Percentiles rank a stretch among this genome's conserved stretches.
These are phyloP conservation scores for Xylariaceae sp. DNA, from an alignment of 2,329 filamentous ascomycete species.

Conservation along the genomic window DNA sequence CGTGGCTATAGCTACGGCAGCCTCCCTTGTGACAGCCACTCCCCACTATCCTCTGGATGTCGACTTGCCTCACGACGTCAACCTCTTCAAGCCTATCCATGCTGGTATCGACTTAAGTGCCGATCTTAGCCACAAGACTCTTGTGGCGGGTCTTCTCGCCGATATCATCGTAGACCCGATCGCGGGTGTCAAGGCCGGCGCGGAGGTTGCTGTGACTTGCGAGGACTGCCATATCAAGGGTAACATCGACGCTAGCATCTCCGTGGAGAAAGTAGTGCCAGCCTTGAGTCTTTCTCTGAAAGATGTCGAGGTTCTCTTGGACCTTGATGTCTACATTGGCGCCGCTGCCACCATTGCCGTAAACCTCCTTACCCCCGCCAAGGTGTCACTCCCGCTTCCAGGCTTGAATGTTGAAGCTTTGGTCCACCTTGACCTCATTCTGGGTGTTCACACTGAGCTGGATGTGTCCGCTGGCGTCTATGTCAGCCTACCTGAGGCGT, in stretches of 20 bases:
- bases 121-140: constrained; percentile 37
- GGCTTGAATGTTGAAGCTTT: constrained; percentile 54
- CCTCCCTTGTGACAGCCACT: constrained; percentile 38
- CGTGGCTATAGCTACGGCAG: constrained; percentile 39
- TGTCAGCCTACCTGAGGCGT: constrained; percentile 56
- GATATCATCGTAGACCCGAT: constrained; percentile 50
- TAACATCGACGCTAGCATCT: constrained; percentile 52
- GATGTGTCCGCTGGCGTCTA: constrained; percentile 61
- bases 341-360: constrained; percentile 57
- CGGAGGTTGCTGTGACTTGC: constrained; percentile 49
- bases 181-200: constrained; percentile 34
- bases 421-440: constrained; percentile 59
- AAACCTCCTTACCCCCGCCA: constrained; percentile 55
- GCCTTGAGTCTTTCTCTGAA: constrained; percentile 55
- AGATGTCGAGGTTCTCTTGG: constrained; percentile 58
- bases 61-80: constrained; percentile 17
- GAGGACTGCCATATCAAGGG: constrained; percentile 59
- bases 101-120: constrained; percentile 35
- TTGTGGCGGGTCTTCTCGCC: constrained; percentile 37
- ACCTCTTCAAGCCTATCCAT: constrained; percentile 35
- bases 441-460: constrained; percentile 55
- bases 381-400: constrained; percentile 51
- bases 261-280: constrained; percentile 49
- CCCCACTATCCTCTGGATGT: constrained; percentile 20
- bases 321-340: constrained; percentile 54